These are phyloP conservation scores for Boletus sp. DNA, from an alignment of 768 basidiomycete genomes.

Conservation along the genomic window DNA sequence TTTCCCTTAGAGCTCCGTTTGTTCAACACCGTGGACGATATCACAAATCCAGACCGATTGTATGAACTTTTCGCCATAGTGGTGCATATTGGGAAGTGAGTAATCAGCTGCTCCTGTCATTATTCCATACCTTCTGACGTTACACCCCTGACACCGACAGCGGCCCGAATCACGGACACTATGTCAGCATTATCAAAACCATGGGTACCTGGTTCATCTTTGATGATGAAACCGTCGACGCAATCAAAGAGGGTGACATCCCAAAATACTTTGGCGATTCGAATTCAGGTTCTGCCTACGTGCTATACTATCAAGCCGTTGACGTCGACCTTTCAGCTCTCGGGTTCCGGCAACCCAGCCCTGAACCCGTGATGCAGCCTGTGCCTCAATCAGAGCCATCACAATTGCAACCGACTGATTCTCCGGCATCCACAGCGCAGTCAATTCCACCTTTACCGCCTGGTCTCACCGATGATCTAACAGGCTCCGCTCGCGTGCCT, in stretches of 20 bases:
- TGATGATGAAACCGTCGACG: slow-evolving; percentile 91
- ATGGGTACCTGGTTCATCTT: slow-evolving; percentile 86
- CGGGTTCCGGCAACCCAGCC: slow-evolving; percentile 51
- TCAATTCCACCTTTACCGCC: slow-evolving; percentile 35
- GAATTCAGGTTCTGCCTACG: slow-evolving; percentile 86
- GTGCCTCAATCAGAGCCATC: slow-evolving; percentile 14
- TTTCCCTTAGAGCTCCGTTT: slow-evolving; percentile 93
- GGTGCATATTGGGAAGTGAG: slow-evolving; percentile 98
- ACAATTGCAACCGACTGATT: slow-evolving; percentile 21
- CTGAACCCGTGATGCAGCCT: slow-evolving; percentile 19
- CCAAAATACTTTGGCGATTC: slow-evolving; percentile 93
- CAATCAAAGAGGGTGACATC: slow-evolving; percentile 88
- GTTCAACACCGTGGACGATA: slow-evolving; percentile 96
- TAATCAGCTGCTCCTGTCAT: slow-evolving; percentile 26
- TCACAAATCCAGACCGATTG: slow-evolving; percentile 85
- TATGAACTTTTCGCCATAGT: slow-evolving; percentile 97
- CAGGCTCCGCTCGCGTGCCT: slow-evolving; percentile 16
- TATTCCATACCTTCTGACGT: slow-evolving; percentile 11
- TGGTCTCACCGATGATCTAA: slow-evolving; percentile 33
- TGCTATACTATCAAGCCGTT: slow-evolving; percentile 93
- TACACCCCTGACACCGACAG: slow-evolving; percentile 39
- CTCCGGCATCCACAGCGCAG: slow-evolving; percentile 23
- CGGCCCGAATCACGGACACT: slow-evolving; percentile 98
- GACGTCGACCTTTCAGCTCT: slow-evolving; percentile 77
- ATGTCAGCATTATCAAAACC: slow-evolving; percentile 91